These are phyloP conservation scores for Fusarium mexicanum DNA, from an alignment of 2,329 filamentous ascomycete genomes.

Conservation along the genomic window DNA sequence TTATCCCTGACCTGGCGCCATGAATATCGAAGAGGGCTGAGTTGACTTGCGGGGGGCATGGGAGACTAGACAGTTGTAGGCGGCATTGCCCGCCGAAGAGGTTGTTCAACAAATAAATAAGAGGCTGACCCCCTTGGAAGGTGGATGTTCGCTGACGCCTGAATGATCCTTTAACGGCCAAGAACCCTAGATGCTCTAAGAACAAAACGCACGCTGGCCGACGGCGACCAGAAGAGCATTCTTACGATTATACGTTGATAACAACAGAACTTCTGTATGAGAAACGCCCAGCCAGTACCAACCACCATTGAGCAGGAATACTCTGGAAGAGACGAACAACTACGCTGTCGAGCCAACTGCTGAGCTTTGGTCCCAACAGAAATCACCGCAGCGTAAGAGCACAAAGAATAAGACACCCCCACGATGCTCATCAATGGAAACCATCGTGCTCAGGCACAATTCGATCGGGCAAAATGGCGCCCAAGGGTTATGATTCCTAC, in stretches of 20 bases:
- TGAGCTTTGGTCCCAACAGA: not conserved
- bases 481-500: conserved; percentile 58
- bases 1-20: conserved; percentile 37
- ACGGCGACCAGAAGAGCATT: not conserved
- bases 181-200: conserved; percentile 19
- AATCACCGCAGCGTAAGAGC: not conserved
- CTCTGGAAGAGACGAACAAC: conserved; percentile 16
- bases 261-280: conserved; percentile 13
- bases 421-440: conserved; percentile 47
- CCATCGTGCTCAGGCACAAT: conserved; percentile 63
- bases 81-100: conserved; percentile 6
- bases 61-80: conserved; percentile 17
- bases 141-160: conserved; percentile 2
- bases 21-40: conserved; percentile 39
- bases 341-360: not conserved
- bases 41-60: conserved; percentile 35
- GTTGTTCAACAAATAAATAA: conserved; percentile 26
- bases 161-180: conserved; percentile 3
- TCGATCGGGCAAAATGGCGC: conserved; percentile 62
- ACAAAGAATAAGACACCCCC: not conserved
- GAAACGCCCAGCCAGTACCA: conserved; percentile 7
- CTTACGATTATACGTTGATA: conserved; percentile 4
- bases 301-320: conserved; percentile 23
- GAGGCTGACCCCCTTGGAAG: conserved; percentile 18
- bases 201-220: conserved; percentile 21